phyloP scores from a whole-genome alignment of 2,329 filamentous ascomycete species.

The Claviceps quebecensis region DNA sequence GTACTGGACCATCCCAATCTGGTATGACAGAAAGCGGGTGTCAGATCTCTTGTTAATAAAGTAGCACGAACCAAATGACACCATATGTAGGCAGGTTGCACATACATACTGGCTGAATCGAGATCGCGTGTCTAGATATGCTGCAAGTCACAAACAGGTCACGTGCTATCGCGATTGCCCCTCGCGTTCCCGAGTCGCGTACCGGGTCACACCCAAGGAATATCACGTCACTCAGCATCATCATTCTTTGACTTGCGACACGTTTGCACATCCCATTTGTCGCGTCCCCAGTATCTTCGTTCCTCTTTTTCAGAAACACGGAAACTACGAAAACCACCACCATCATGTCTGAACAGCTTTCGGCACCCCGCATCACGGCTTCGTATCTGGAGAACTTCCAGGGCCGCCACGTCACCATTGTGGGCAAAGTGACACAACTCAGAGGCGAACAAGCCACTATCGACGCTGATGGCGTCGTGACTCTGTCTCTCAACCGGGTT shows the following conservation, averaged over 20 bases:
- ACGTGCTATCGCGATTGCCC: constrained; percentile 1
- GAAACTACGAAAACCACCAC: too few species aligned
- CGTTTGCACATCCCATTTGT: background rate
- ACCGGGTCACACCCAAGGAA: too few species aligned
- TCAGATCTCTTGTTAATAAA: too few species aligned
- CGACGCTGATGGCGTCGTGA: constrained; percentile 66
- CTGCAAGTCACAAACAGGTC: background rate
- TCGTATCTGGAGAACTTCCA: constrained; percentile 65
- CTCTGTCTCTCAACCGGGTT: constrained; percentile 60
- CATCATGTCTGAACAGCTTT: constrained; percentile 50
- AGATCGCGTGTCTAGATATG: too few species aligned
- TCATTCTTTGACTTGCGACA: background rate
- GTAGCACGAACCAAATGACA: too few species aligned
- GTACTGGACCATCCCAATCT: too few species aligned
- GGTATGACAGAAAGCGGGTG: too few species aligned
- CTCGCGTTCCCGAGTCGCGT: background rate
- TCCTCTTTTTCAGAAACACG: background rate
- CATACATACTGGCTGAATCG: too few species aligned
- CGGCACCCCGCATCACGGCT: constrained; percentile 70
- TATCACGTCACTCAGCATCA: background rate
- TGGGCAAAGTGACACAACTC: constrained; percentile 74
- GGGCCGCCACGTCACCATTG: constrained; percentile 62
- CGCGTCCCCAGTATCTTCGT: background rate
- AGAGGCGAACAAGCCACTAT: constrained; percentile 69
- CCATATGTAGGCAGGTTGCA: too few species aligned